Conservation (phyloP, 2,329 filamentous ascomycete species). For the Fusarium pseudoanthophilum region DNA sequence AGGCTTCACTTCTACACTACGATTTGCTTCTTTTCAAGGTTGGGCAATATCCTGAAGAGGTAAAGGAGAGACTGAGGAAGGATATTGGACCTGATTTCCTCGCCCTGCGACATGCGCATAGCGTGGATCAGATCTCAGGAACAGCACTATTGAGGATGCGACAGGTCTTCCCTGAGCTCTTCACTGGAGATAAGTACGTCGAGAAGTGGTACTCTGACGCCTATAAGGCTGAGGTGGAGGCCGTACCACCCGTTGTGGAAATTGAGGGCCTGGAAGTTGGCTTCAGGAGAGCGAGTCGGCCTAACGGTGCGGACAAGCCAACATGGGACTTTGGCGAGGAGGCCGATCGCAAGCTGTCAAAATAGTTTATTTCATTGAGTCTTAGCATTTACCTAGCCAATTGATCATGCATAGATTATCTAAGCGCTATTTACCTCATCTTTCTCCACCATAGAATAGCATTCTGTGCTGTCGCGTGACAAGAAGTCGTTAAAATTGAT, state of each 20-base stretch:
- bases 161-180: constrained; percentile 27
- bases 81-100: constrained; percentile 65
- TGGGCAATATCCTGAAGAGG: constrained; percentile 64
- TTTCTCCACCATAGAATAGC: not conserved
- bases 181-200: constrained; percentile 17
- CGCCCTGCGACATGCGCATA: constrained; percentile 67
- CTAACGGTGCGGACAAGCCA: constrained; percentile 67
- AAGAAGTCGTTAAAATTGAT: not conserved
- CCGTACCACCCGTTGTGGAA: constrained; percentile 58
- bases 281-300: constrained; percentile 55
- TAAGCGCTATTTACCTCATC: rapidly evolving
- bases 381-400: not conserved
- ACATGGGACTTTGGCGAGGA: constrained; percentile 60
- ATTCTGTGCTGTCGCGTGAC: not conserved
- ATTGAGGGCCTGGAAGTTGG: constrained; percentile 56
- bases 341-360: constrained; percentile 12
- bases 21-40: constrained; percentile 72
- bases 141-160: constrained; percentile 61
- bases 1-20: constrained; percentile 73
- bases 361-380: not conserved
- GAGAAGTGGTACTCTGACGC: constrained; percentile 38
- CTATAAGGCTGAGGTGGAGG: constrained; percentile 49
- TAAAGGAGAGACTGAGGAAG: constrained; percentile 63
- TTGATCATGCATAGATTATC: not conserved
- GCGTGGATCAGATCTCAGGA: constrained; percentile 72